Base-by-base conservation (phyloP, 192 early-diverging fungal genomes). In the Physocladia obscura region DNA sequence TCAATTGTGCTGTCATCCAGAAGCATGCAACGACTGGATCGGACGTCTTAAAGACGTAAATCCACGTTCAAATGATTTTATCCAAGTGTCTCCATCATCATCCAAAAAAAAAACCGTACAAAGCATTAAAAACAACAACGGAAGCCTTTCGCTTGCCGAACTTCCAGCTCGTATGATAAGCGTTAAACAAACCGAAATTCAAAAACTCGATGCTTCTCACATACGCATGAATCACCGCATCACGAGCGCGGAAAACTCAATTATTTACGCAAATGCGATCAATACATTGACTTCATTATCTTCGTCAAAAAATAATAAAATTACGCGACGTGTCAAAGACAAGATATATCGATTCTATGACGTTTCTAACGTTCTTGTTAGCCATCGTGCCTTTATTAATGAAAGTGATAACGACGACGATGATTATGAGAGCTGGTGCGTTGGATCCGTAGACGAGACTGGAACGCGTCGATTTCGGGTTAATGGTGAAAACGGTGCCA, bases 1-100 rank as follows among this genome's bases (percentile, higher is more conserved):
- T 22, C 62, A 65, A 32, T 35, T 65, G 19, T 65, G 62, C 49
- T 65, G 62, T 26, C 62, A 65, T 32, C 62, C 62, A 5, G 62
- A 65, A 65, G 62, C 62, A 15, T 34, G 48, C 62, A 34, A 34
- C 15, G 62, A 65, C 6, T 65, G 62, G 62, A 65, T 31, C 17
- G 27, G 52, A 32, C 62, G 62, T n/a, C n/a, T 65, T 17, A 32
- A 26, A 13, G 49, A 51, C 31, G 8, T 65, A 17, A 49, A 65
- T 32, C 62, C 62, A 11, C 62, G 62, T 5, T 11, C 62, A 34
- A 65, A 65, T 32, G 29, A 49, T 11, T 30, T 11, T 4, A 31
- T 6, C 26, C 62, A 38, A 6, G 47, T 2, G 19, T 5, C 19
- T 62, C 35, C 15, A 19, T 35, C 60, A 39, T 27, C 50, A 19